These are phyloP conservation scores for Salix dunnii DNA, from an alignment of 345 rosid genomes.

Conservation along the genomic window DNA sequence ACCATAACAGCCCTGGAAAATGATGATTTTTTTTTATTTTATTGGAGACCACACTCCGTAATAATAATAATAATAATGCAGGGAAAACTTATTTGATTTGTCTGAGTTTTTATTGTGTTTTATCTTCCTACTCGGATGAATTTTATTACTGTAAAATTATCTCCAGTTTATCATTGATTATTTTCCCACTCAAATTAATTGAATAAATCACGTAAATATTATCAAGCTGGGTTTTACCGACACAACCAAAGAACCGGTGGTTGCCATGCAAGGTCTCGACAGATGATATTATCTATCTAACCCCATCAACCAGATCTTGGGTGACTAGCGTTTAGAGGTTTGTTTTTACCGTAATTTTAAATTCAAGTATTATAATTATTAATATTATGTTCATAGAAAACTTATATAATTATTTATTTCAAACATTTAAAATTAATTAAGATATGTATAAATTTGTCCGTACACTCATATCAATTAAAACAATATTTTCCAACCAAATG, in stretches of 20 bases:
- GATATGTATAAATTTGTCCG: rapidly evolving
- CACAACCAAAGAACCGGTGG: constrained; percentile 7
- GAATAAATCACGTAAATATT: neutral
- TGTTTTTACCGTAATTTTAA: too few species aligned
- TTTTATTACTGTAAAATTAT: too few species aligned
- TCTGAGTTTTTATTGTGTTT: too few species aligned
- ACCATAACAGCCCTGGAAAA: neutral
- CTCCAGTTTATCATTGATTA: too few species aligned
- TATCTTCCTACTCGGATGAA: too few species aligned
- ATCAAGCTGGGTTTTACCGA: neutral
- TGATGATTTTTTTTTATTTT: neutral
- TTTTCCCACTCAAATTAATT: too few species aligned
- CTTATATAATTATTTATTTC: too few species aligned
- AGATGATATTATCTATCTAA: constrained; percentile 10
- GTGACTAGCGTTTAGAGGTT: too few species aligned
- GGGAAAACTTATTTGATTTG: too few species aligned
- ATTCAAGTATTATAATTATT: too few species aligned
- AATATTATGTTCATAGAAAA: rapidly evolving
- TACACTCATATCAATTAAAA: too few species aligned
- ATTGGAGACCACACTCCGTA: neutral
- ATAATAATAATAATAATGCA: neutral
- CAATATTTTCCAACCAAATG: neutral
- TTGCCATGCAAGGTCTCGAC: constrained; percentile 10
- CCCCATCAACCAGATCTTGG: neutral
- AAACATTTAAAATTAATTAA: rapidly evolving